Evolutionary conservation across 2,329 filamentous ascomycete genomes (phyloP), one percentile per base, ranked within the genome.

Genomic region (Talaromyces sp.): DNA sequence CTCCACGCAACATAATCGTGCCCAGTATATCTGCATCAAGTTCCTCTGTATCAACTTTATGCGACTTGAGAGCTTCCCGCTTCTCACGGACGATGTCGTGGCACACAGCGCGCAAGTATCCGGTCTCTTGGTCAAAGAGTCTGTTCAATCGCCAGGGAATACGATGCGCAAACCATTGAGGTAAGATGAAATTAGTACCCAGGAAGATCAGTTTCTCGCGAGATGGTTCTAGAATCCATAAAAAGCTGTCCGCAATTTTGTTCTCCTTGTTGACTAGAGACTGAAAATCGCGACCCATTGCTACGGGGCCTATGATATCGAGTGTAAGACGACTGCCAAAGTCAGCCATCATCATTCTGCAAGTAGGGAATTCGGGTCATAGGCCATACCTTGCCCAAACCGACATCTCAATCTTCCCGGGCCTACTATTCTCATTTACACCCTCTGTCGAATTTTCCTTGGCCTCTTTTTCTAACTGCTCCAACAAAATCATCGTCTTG

Each of bases 241-340:
- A 74, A 70, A 87, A 87, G 9, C 80, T 84, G 49, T 78, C 73
- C 47, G 81, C 82, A n/a, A 87, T 78, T 65, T 82, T 80, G 70
- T 84, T 86, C 50, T 80, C 73, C 0, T 81, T 80, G 61, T 86
- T 78, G 5, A 80, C 73, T 1, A 87, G 73, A 0, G 84, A 79
- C 56, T 82, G 76, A 69, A 87, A 87, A 67, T 87, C 85, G 31
- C 83, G 79, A 8, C 84, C 84, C 79, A 86, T 83, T 15, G 84
- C 85, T 1, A 84, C 83, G 1, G 84, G 74, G 1, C 85, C 85
- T 59, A 87, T 87, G 52, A 87, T 85, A 67, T 87, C 85, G 9
- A 87, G 80, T 0, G 85, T 86, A 2, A 84, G 81, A 3, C 85
- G 82, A 41, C 74, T 76, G 22, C 43, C 15, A 37, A 17, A 27